Conservation (phyloP, 176 grass and related monocot species). For the Musa beccarii region DNA sequence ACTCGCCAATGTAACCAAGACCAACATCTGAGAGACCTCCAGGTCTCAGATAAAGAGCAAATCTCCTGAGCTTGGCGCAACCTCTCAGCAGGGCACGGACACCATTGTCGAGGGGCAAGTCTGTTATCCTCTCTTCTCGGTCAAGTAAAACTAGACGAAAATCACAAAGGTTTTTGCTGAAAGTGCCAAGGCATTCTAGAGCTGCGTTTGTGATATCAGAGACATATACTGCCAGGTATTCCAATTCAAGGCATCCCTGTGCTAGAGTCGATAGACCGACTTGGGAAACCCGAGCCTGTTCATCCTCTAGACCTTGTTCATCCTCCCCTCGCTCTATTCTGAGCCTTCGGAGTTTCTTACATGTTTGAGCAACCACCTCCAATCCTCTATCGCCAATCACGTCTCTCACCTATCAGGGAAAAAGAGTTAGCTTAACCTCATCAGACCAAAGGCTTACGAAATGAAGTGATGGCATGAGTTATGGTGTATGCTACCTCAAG, state of each 20-base stretch:
- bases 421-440: background rate
- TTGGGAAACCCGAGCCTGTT: slow-evolving; percentile 72
- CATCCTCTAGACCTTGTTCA: slow-evolving; percentile 74
- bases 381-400: slow-evolving; percentile 86
- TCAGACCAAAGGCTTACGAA: background rate
- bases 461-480: slow-evolving; percentile 12
- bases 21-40: slow-evolving; percentile 76
- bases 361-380: slow-evolving; percentile 75
- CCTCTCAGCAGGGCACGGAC: slow-evolving; percentile 68
- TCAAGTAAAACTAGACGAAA: slow-evolving; percentile 94
- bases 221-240: slow-evolving; percentile 73
- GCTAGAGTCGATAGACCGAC: slow-evolving; percentile 61
- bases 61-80: slow-evolving; percentile 79
- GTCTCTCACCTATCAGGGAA: slow-evolving; percentile 60
- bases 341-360: slow-evolving; percentile 83
- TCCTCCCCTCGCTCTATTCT: slow-evolving; percentile 90
- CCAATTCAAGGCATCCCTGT: slow-evolving; percentile 60
- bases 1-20: slow-evolving; percentile 78
- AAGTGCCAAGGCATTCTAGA: slow-evolving; percentile 58
- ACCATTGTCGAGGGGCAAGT: slow-evolving; percentile 75
- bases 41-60: slow-evolving; percentile 90
- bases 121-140: slow-evolving; percentile 54
- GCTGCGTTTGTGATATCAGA: slow-evolving; percentile 96
- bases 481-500: slow-evolving; percentile 52
- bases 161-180: slow-evolving; percentile 73